Base-by-base conservation (phyloP, 1,284 basidiomycete species). In the Trametes polyzona region DNA sequence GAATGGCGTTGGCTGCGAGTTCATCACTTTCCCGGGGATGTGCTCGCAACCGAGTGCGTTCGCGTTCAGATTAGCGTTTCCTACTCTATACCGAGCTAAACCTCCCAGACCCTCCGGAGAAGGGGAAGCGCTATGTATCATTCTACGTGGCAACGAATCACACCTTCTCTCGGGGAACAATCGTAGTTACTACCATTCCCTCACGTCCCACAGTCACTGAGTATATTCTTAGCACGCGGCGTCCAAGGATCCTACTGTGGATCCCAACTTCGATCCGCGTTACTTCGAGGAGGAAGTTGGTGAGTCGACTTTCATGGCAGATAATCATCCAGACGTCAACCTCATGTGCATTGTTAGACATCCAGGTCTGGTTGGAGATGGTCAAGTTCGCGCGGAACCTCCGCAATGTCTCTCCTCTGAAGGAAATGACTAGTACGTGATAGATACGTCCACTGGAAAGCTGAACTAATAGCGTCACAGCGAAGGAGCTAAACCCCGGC, bases 251-350 rank as follows among this genome's bases (percentile, higher is more conserved):
- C 77, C 80, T 0, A 47, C 62, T 5, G 71, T 68, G 14, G 71
- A 78, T 41, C 78, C 82, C 0, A 69, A 71, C 23, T 71, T 82
- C 29, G 78, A 84, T 60, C 81, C 82, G 37, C 74, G 73, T 46
- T 80, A 79, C 66, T 81, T 82, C 64, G 77, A 78, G 46, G 69
- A 79, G 39, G 69, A 73, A 49, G 75, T 81, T 63, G 82, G 83
- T 71, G 67, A 69, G 65, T 64, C 6, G 17, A 16, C 6, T 16
- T 29, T 30, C 52, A 14, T 55, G 44, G 32, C 47, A 55, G 24
- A 61, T 59, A 16, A 58, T 12, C 17, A 21, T 19, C 19, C 41
- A 12, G 47, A 23, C n/a, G 12, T 26, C 26, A 2, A 10, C 11
- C 30, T 41, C 14, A 37, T 2, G 1, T 8, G 3, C 14, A 24